Conservation (phyloP, 2,329 filamentous ascomycete species). For the Aspergillus fijiensis region DNA sequence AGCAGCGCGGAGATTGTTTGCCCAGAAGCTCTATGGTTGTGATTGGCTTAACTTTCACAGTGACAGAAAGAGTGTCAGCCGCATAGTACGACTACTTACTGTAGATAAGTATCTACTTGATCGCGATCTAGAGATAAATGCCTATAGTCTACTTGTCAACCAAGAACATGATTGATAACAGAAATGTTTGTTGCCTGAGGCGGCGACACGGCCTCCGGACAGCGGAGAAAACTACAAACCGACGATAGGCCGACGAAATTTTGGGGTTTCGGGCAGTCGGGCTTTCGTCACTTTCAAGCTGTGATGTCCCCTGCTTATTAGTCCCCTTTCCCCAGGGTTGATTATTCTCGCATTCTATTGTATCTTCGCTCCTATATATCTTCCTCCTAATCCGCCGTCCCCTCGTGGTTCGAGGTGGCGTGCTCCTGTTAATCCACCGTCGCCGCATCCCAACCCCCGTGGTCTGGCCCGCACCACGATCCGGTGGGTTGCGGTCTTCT, state of each 20-base stretch:
- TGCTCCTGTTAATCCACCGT: slow-evolving; percentile 14
- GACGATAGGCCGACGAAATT: slow-evolving; percentile 30
- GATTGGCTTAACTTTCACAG: not conserved
- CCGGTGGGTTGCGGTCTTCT: slow-evolving; percentile 33
- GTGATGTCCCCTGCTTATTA: slow-evolving; percentile 20
- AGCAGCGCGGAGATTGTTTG: not conserved
- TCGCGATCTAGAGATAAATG: not conserved
- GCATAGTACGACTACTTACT: not conserved
- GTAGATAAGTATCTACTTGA: too few relatives aligned
- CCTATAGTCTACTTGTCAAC: not conserved
- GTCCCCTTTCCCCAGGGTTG: slow-evolving; percentile 11
- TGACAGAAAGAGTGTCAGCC: not conserved
- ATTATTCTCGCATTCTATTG: slow-evolving; percentile 8
- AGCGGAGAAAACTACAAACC: slow-evolving; percentile 34
- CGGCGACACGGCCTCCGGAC: slow-evolving; percentile 21
- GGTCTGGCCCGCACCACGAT: slow-evolving; percentile 32
- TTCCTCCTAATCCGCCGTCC: slow-evolving; percentile 4
- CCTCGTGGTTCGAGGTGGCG: slow-evolving; percentile 17
- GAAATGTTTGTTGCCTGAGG: slow-evolving; percentile 24
- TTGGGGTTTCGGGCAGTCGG: slow-evolving; percentile 18
- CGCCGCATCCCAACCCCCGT: slow-evolving; percentile 28
- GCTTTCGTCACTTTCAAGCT: not conserved
- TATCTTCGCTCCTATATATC: slow-evolving; percentile 3
- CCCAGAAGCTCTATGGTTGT: not conserved
- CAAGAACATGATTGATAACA: not conserved